phyloP scores from a whole-genome alignment of 768 basidiomycete species.

The Imleria badia region DNA sequence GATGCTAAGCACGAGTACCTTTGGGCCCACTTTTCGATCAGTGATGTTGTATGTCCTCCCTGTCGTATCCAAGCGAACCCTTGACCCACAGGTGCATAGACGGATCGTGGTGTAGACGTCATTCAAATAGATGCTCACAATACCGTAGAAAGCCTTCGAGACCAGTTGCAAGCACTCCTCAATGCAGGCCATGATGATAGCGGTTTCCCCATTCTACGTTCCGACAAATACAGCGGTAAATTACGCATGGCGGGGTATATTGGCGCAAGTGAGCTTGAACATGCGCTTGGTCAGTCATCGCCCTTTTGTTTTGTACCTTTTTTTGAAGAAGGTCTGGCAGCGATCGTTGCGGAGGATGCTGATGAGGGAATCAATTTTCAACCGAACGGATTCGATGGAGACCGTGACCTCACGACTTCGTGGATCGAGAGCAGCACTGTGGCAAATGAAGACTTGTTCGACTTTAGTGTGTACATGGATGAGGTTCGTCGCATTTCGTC shows the following conservation, averaged over 20 bases:
- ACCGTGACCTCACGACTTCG: constrained; percentile 51
- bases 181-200: constrained; percentile 66
- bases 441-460: constrained; percentile 53
- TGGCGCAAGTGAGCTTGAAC: constrained; percentile 89
- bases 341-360: constrained; percentile 71
- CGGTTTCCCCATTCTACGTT: constrained; percentile 84
- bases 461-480: constrained; percentile 90
- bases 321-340: constrained; percentile 37
- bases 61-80: background rate
- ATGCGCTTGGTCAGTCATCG: constrained; percentile 70
- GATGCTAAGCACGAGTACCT: constrained; percentile 88
- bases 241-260: constrained; percentile 85
- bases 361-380: constrained; percentile 70
- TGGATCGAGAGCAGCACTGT: constrained; percentile 39
- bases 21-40: constrained; percentile 76
- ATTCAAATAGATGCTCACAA: constrained; percentile 74
- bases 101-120: constrained; percentile 60
- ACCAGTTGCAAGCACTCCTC: constrained; percentile 61
- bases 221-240: constrained; percentile 42
- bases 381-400: constrained; percentile 39
- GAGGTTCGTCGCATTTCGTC: constrained; percentile 47
- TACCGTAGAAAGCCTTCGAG: constrained; percentile 73
- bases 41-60: constrained; percentile 66
- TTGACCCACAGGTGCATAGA: constrained; percentile 41
- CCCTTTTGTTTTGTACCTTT: background rate